A percentile compares a stretch with the other conserved stretches of the same genome.
phyloP scores from a whole-genome alignment of 805 yeast species.

The Candida stauntonica region DNA sequence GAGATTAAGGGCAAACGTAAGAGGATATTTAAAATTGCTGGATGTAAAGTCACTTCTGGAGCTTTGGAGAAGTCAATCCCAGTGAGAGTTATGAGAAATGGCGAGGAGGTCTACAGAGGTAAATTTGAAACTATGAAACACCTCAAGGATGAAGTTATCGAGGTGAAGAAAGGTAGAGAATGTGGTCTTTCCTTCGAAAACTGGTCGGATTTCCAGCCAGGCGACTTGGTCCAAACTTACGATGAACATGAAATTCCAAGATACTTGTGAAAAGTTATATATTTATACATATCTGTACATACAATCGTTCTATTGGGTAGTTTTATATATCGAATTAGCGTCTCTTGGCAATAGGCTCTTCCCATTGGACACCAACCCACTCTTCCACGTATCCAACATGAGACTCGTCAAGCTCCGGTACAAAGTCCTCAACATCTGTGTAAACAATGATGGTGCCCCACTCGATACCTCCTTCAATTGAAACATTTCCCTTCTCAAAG shows the following conservation, averaged over 20 bases:
- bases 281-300: too few relatives aligned
- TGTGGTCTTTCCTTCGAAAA: slow-evolving; percentile 77
- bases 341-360: slow-evolving; percentile 33
- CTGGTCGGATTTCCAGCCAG: slow-evolving; percentile 67
- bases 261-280: slow-evolving; percentile 28
- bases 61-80: slow-evolving; percentile 52
- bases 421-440: slow-evolving; percentile 65
- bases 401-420: slow-evolving; percentile 51
- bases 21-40: slow-evolving; percentile 66
- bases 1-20: slow-evolving; percentile 57
- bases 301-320: neutral
- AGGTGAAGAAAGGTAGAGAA: slow-evolving; percentile 80
- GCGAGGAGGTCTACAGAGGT: slow-evolving; percentile 51
- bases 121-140: slow-evolving; percentile 69
- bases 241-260: slow-evolving; percentile 62
- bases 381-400: slow-evolving; percentile 80
- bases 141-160: slow-evolving; percentile 71
- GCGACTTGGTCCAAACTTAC: slow-evolving; percentile 69
- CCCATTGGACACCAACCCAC: slow-evolving; percentile 88
- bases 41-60: slow-evolving; percentile 78
- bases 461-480: slow-evolving; percentile 75
- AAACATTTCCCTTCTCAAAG: slow-evolving; percentile 50
- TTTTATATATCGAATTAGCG: neutral
- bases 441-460: slow-evolving; percentile 94
- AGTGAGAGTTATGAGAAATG: slow-evolving; percentile 53